These are phyloP conservation scores for Bipolaris oryzae DNA, from an alignment of 2,329 filamentous ascomycete genomes.

Conservation along the genomic window DNA sequence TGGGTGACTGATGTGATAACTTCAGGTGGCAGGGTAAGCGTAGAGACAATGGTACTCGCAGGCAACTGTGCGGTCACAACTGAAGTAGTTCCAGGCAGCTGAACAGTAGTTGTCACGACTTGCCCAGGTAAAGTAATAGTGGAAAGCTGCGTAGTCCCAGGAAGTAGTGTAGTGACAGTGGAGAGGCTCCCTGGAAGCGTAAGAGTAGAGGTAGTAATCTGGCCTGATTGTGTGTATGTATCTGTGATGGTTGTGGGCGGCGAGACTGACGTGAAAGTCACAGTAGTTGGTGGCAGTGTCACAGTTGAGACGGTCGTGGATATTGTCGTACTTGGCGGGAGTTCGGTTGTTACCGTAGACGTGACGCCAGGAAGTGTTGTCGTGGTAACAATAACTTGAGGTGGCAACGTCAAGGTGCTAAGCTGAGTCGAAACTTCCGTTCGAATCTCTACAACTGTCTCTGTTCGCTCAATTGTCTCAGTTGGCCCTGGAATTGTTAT, in stretches of 20 bases:
- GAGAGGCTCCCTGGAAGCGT: slow-evolving; percentile 9
- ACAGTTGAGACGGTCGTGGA: slow-evolving; percentile 31
- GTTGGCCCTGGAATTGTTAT: slow-evolving; percentile 10
- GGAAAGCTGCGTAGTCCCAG: slow-evolving; percentile 11
- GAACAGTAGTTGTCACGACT: slow-evolving; percentile 23
- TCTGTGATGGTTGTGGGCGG: slow-evolving; percentile 10
- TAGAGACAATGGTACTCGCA: slow-evolving; percentile 12
- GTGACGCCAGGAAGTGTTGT: slow-evolving; percentile 25
- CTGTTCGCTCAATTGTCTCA: slow-evolving; percentile 10
- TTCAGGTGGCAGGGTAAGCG: slow-evolving; percentile 21
- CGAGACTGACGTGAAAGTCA: slow-evolving; percentile 8
- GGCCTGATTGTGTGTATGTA: slow-evolving; percentile 16
- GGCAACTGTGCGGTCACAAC: slow-evolving; percentile 11
- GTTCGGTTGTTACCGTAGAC: slow-evolving; percentile 19
- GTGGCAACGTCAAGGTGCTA: slow-evolving; percentile 26
- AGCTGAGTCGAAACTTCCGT: slow-evolving; percentile 27
- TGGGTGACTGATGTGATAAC: slow-evolving; percentile 25
- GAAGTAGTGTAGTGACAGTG: slow-evolving; percentile 9
- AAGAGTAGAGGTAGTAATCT: slow-evolving; percentile 9
- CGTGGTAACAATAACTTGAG: slow-evolving; percentile 21
- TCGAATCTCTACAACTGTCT: slow-evolving; percentile 17
- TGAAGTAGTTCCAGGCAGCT: slow-evolving; percentile 9
- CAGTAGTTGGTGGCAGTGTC: slow-evolving; percentile 15
- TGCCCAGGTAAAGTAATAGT: slow-evolving; percentile 25
- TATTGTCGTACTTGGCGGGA: slow-evolving; percentile 22